These are phyloP conservation scores for Solanum chiquidenum DNA, from an alignment of 257 asterid species.

Conservation along the genomic window DNA sequence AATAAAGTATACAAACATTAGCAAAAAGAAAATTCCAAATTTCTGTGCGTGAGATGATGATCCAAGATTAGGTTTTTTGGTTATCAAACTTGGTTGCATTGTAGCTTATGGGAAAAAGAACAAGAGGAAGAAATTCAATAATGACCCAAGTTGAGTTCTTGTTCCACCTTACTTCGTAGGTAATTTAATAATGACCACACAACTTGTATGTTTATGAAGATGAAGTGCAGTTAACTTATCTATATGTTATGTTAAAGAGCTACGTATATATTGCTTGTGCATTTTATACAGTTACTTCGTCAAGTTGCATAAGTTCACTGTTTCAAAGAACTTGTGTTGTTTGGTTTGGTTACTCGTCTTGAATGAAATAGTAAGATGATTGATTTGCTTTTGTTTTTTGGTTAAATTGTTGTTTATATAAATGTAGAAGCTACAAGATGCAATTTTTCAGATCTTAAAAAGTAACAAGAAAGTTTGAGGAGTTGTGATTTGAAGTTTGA, in stretches of 20 bases:
- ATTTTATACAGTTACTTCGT: background rate
- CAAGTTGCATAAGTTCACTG: background rate
- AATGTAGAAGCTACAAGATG: background rate
- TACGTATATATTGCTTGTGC: background rate
- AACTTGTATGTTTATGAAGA: background rate
- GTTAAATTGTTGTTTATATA: background rate
- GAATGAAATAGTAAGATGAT: background rate
- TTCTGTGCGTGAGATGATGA: background rate
- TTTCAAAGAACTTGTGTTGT: background rate
- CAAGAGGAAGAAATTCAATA: background rate
- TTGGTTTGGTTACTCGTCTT: background rate
- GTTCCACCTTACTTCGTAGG: background rate
- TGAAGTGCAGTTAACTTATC: background rate
- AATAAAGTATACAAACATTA: background rate
- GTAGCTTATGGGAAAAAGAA: background rate
- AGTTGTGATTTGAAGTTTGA: background rate
- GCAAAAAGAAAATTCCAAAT: background rate
- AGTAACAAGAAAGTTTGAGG: background rate
- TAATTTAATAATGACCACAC: background rate
- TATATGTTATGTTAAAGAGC: background rate
- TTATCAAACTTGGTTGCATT: background rate
- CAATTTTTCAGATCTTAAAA: background rate
- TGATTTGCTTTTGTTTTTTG: background rate
- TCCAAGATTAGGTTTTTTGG: background rate
- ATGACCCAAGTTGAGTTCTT: background rate